Evolutionary conservation across 73 alveolate species (phyloP), one percentile per base, ranked within the genome.

Genomic region (Breviolum minutum): DNA sequence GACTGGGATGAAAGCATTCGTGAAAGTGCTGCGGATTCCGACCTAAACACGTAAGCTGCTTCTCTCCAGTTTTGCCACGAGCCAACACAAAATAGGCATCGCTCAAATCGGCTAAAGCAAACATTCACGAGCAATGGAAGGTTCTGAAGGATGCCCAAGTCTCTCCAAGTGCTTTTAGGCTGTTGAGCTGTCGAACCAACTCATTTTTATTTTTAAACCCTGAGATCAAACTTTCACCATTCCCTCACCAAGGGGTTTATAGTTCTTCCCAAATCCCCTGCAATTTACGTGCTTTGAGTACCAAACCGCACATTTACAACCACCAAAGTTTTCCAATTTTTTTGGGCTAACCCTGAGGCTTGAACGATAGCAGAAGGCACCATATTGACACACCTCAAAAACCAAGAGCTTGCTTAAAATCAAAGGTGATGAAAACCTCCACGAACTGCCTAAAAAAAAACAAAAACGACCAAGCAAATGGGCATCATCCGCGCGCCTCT

Each of bases 11-110:
- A 63, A 93, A 93, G 89, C 90, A 64, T 20, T 73, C 89, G 30
- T 77, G 98, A 68, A 93, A 93, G 91, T 93, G 98, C 98, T 76
- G 81, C 68, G 98, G 98, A 68, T 93, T 73, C 40, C 98, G 98
- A 71, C 96, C 96, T 77, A 19, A 77, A 54, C n/a, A 20, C 30
- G 7, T 40, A 3, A 40, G 54, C 54, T 40, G 54, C 3, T 40
- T 40, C 54, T 40, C 54, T 40, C 54, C 54, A 40, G 5, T 40
- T 40, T 68, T 17, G 77, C n/a, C 77, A 14, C 77, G 77, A 68
- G 77, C n/a, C 24, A 14, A 17, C n/a, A 22, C 24, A 40, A 40
- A 40, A 40, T 40, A 40, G 54, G 54, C 54, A 40, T 40, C 5
- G 54, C 54, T 40, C 54, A 40, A 40, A 40, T 40, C 54, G 54